Base-by-base conservation (phyloP, 805 yeast genomes). In the Cephaloascus albidus region DNA sequence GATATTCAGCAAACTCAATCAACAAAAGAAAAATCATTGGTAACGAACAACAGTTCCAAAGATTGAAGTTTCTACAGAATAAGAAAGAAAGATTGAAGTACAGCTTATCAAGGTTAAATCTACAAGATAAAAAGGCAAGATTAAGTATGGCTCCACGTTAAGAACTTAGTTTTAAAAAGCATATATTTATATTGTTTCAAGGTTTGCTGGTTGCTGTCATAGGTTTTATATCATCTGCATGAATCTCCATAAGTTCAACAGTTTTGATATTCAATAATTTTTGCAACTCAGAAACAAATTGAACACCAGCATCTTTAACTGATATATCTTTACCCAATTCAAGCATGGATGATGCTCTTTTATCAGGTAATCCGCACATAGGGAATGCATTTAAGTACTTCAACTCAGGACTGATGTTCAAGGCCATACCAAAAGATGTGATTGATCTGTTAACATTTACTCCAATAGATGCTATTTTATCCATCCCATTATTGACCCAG, bases 381-480 rank as follows among this genome's bases (percentile, higher is more conserved):
- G 77, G 80, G 45, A 85, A 76, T 0, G 71, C 60, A 43, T 86
- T 81, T 49, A 90, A 70, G 59, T 72, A 84, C 31, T 74, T 68
- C 35, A 87, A 66, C 50, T 88, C 88, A 1, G 95, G 87, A 26
- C 53, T 44, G 2, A 85, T 80, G 53, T 93, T 93, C 35, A 93
- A 70, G 1, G 90, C 85, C 14, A 90, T 68, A 0, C 99, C 98
- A 61, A 89, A 96, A 1, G 93, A 78, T 0, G 97, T 86, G 26
- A 93, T 72, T 10, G 84, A 78, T 42, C 96, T 64, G 45, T 87
- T 81, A 4, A 90, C 80, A 51, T 87, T 88, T 38, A 90, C 78
- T 0, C 98, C 98, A 3, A 94, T 74, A 18, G 96, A 84, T 1
- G 95, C 89, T 26, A 93, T 81, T 56, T 93, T 89, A 23, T 60